A percentile compares a stretch with the other conserved stretches of the same genome.
phyloP scores from a whole-genome alignment of 208 protist genomes.

The Leishmania guyanensis region DNA sequence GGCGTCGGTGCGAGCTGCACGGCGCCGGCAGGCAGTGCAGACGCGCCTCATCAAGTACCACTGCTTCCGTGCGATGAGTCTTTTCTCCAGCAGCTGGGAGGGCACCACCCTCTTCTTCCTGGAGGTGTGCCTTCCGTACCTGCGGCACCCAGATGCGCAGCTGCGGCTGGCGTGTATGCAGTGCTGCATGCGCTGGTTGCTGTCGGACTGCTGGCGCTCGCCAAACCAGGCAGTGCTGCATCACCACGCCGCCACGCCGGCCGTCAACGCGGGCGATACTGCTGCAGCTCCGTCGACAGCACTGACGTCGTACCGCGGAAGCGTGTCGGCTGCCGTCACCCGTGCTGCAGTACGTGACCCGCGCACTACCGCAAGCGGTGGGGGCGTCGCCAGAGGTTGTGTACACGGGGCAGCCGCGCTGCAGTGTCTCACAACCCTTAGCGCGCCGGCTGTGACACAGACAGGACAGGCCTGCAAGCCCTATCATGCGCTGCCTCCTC shows the following conservation, averaged over 20 bases:
- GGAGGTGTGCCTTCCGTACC: constrained; percentile 72
- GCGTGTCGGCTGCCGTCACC: constrained; percentile 26
- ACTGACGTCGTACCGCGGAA: background rate
- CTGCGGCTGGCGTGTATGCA: constrained; percentile 69
- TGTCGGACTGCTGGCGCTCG: constrained; percentile 38
- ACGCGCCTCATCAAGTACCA: constrained; percentile 48
- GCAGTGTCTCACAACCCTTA: constrained; percentile 11
- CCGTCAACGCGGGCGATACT: background rate
- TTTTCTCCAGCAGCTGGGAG: constrained; percentile 60
- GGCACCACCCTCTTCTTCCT: constrained; percentile 61
- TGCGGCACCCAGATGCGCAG: constrained; percentile 55
- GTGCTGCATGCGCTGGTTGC: constrained; percentile 53
- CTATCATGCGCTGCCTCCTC: background rate
- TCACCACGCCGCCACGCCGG: background rate
- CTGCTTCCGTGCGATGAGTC: constrained; percentile 66
- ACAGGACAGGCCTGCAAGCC: background rate
- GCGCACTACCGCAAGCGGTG: constrained; percentile 11
- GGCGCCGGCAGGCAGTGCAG: constrained; percentile 20
- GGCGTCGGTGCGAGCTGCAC: background rate
- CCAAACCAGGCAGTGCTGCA: constrained; percentile 10
- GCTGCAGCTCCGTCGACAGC: background rate
- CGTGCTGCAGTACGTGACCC: constrained; percentile 21
- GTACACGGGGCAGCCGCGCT: background rate
- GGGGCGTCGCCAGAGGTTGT: background rate
- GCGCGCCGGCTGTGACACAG: background rate